phyloP scores from a whole-genome alignment of 306 rosid genomes.

The Quercus dentata region DNA sequence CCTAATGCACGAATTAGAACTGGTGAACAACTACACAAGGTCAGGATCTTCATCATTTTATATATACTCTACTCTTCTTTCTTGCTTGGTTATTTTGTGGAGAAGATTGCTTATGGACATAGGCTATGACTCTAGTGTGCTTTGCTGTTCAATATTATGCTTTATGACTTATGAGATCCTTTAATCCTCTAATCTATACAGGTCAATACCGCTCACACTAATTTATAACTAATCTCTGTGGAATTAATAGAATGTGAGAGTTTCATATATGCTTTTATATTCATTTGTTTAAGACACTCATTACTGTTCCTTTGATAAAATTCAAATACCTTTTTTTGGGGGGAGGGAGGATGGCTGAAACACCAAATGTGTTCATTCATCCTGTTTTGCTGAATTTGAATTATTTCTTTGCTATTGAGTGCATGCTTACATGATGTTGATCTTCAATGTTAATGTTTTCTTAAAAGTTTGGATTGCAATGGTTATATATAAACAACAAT shows the following conservation, averaged over 20 bases:
- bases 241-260: neutral
- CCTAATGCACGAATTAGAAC: conserved; percentile 58
- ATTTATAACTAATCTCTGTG: neutral
- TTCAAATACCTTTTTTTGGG: no score
- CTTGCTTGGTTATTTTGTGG: neutral
- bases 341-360: no score
- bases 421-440: neutral
- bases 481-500: neutral
- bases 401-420: neutral
- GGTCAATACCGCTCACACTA: neutral
- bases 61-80: neutral
- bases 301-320: no score
- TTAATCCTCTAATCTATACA: neutral
- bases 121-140: neutral
- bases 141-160: neutral
- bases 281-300: neutral
- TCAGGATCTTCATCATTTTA: conserved; percentile 5
- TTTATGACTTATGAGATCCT: neutral
- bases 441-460: neutral
- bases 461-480: neutral
- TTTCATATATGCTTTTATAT: neutral
- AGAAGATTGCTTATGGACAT: neutral
- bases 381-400: no score
- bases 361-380: no score
- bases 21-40: conserved; percentile 48